Percentiles rank a stretch among this genome's conserved stretches.
These are phyloP conservation scores for Falciphora oryzae DNA, from an alignment of 2,329 filamentous ascomycete species.

Conservation along the genomic window DNA sequence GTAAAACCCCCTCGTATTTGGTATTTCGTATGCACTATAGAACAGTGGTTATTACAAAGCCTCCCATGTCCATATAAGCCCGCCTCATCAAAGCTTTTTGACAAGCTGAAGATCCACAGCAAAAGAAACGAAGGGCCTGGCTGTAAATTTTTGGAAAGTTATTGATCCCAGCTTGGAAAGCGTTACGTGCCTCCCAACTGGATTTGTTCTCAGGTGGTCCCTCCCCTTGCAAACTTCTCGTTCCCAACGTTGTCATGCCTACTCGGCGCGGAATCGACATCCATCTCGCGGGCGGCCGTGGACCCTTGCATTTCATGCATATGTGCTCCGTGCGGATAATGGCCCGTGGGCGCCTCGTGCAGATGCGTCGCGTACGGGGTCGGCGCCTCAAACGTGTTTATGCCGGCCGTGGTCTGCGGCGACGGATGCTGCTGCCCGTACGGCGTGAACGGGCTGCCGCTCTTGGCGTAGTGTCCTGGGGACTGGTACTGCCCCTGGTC, in stretches of 20 bases:
- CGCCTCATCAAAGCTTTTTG: too few species aligned
- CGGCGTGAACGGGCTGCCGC: background rate
- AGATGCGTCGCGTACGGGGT: background rate
- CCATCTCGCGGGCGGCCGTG: background rate
- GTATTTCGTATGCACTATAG: too few species aligned
- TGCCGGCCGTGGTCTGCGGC: background rate
- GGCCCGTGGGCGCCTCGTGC: background rate
- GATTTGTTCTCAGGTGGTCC: too few species aligned
- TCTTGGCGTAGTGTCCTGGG: background rate
- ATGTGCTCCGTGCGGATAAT: background rate
- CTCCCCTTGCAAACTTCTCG: background rate
- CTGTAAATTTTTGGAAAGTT: too few species aligned
- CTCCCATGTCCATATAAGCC: too few species aligned
- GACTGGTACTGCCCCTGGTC: background rate
- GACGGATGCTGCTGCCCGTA: background rate
- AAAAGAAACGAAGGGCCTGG: too few species aligned
- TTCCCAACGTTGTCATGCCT: background rate
- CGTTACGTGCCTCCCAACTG: too few species aligned
- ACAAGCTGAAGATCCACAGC: too few species aligned
- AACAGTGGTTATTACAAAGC: too few species aligned
- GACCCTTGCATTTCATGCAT: background rate
- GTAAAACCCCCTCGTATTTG: too few species aligned
- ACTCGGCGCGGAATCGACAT: too few species aligned
- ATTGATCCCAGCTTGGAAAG: too few species aligned
- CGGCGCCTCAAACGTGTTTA: background rate